These are phyloP conservation scores for Colletotrichum gloeosporioides DNA, from an alignment of 2,329 filamentous ascomycete genomes.

Conservation along the genomic window DNA sequence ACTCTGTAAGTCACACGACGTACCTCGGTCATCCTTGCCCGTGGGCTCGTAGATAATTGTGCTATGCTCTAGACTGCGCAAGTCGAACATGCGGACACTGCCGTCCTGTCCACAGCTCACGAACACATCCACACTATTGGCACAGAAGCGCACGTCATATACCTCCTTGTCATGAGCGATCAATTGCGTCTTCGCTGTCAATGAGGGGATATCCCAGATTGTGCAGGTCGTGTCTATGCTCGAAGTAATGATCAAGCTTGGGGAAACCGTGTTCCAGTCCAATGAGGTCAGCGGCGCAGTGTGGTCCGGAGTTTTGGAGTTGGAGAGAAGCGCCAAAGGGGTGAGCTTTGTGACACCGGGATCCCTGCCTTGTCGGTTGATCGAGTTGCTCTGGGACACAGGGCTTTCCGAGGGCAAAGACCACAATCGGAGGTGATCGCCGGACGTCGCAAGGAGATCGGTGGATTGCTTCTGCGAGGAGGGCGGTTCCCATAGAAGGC, in stretches of 20 bases:
- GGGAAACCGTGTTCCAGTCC: slow-evolving; percentile 97
- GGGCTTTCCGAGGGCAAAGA: slow-evolving; percentile 78
- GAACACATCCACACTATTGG: slow-evolving; percentile 97
- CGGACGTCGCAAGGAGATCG: slow-evolving; percentile 92
- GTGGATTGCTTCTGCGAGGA: slow-evolving; percentile 95
- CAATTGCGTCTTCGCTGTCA: slow-evolving; percentile 96
- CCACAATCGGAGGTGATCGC: slow-evolving; percentile 93
- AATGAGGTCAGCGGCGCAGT: slow-evolving; percentile 95
- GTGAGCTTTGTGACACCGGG: slow-evolving; percentile 79
- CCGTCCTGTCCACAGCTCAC: slow-evolving; percentile 97
- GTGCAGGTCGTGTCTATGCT: slow-evolving; percentile 99
- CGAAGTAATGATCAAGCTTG: slow-evolving; percentile 96
- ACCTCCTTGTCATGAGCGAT: slow-evolving; percentile 99
- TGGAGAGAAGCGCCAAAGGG: slow-evolving; percentile 89
- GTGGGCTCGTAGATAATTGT: slow-evolving; percentile 99
- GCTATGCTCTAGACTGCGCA: slow-evolving; percentile 94
- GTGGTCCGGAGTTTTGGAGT: slow-evolving; percentile 98
- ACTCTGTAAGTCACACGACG: background rate
- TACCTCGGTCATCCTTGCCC: slow-evolving; percentile 80
- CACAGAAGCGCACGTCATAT: slow-evolving; percentile 97
- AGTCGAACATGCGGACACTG: slow-evolving; percentile 97
- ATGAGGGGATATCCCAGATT: slow-evolving; percentile 98
- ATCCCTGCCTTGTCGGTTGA: slow-evolving; percentile 65
- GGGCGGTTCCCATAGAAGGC: slow-evolving; percentile 94
- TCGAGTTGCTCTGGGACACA: slow-evolving; percentile 66